A percentile compares a stretch with the other conserved stretches of the same genome.
Evolutionary conservation across 1,139 yeast species (phyloP).

Genomic region (Debaryomyces robertsiae): DNA sequence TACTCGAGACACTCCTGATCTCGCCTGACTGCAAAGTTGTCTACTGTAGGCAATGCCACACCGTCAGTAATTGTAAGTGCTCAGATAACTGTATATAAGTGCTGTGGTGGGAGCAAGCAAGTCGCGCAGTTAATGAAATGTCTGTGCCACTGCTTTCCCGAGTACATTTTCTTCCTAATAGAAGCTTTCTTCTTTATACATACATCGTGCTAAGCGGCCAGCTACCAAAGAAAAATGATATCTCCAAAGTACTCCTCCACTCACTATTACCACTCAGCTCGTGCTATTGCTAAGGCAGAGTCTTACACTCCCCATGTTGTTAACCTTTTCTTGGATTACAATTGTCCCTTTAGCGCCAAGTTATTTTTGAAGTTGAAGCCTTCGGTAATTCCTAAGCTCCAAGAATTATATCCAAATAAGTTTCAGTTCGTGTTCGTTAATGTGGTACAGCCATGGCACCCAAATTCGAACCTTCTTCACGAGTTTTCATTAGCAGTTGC

Average conservation of each 20-base stretch:
- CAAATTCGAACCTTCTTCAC: slow-evolving; percentile 64
- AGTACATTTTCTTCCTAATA: too few relatives aligned
- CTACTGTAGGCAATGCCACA: too few relatives aligned
- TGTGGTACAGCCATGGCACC: slow-evolving; percentile 88
- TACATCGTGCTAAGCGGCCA: too few relatives aligned
- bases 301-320: slow-evolving; percentile 35
- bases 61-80: too few relatives aligned
- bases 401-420: slow-evolving; percentile 47
- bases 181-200: too few relatives aligned
- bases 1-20: too few relatives aligned
- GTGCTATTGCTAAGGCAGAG: slow-evolving; percentile 21
- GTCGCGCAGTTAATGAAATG: too few relatives aligned
- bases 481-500: slow-evolving; percentile 78
- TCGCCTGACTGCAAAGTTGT: too few relatives aligned
- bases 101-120: too few relatives aligned
- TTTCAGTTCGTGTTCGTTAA: slow-evolving; percentile 64
- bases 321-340: slow-evolving; percentile 70
- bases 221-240: too few relatives aligned
- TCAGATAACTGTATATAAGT: too few relatives aligned
- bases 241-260: slow-evolving; percentile 46
- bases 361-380: slow-evolving; percentile 57
- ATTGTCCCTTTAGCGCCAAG: slow-evolving; percentile 75
- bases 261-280: slow-evolving; percentile 34
- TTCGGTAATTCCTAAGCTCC: slow-evolving; percentile 56
- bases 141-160: too few relatives aligned